Percentiles rank a stretch among this genome's conserved stretches.
Conservation (phyloP, 2,329 filamentous ascomycete species). For the Clonostachys chloroleuca region DNA sequence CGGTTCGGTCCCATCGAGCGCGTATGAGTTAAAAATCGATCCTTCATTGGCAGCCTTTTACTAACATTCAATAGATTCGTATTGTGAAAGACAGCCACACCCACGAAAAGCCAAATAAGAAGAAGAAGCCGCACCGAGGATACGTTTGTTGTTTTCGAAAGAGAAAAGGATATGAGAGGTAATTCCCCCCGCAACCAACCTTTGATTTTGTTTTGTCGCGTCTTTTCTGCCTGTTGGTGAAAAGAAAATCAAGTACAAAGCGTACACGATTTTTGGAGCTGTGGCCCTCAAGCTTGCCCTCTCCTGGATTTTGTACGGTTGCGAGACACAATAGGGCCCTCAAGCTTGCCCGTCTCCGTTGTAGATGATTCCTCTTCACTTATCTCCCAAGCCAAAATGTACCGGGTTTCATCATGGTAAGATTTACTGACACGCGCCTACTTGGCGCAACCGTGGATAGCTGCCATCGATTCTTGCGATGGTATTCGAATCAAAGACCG, state of each 20-base stretch:
- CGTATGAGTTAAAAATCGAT: slow-evolving; percentile 41
- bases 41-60: not conserved
- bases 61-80: slow-evolving; percentile 61
- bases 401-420: slow-evolving; percentile 40
- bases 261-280: slow-evolving; percentile 16
- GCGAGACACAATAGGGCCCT: slow-evolving; percentile 46
- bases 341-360: slow-evolving; percentile 50
- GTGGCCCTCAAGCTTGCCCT: slow-evolving; percentile 37
- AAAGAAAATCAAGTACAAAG: not conserved
- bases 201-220: slow-evolving; percentile 11
- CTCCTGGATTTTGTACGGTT: slow-evolving; percentile 25
- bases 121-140: slow-evolving; percentile 77
- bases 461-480: slow-evolving; percentile 82
- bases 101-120: slow-evolving; percentile 66
- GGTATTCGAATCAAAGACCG: slow-evolving; percentile 90
- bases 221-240: slow-evolving; percentile 13
- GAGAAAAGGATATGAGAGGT: slow-evolving; percentile 99
- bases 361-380: slow-evolving; percentile 17
- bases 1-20: slow-evolving; percentile 92
- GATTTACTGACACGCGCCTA: slow-evolving; percentile 65
- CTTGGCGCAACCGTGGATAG: slow-evolving; percentile 61
- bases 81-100: slow-evolving; percentile 76
- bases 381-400: slow-evolving; percentile 10
- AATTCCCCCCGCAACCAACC: slow-evolving; percentile 36
- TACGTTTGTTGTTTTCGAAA: slow-evolving; percentile 96